Percentiles rank a stretch among this genome's conserved stretches.
Evolutionary conservation across 2,329 filamentous ascomycete species (phyloP).

Genomic region (Pyrenophora seminiperda): DNA sequence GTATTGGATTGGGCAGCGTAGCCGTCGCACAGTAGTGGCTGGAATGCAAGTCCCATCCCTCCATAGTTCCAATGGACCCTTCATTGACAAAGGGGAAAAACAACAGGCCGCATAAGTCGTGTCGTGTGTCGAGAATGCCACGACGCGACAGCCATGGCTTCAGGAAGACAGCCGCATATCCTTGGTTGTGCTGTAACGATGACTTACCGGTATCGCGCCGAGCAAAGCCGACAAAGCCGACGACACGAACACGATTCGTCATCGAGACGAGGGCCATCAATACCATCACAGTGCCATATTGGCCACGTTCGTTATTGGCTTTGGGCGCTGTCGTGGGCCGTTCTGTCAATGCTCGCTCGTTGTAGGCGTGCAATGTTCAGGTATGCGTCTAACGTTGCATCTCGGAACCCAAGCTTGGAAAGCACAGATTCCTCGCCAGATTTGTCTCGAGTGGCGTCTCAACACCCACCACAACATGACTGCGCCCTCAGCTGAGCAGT

Average conservation of each 20-base stretch:
- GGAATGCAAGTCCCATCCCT: conserved; percentile 41
- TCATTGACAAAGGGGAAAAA: conserved; percentile 23
- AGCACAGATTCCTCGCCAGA: conserved; percentile 11
- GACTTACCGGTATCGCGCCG: conserved; percentile 19
- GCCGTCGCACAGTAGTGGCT: conserved; percentile 35
- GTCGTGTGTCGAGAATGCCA: conserved; percentile 15
- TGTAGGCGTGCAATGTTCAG: conserved; percentile 13
- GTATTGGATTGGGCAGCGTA: conserved; percentile 28
- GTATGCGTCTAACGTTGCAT: conserved; percentile 31
- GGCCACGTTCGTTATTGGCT: background rate
- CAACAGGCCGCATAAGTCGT: conserved; percentile 22
- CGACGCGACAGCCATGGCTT: conserved; percentile 4
- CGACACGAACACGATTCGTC: background rate
- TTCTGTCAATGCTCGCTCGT: conserved; percentile 8
- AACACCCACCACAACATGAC: conserved; percentile 25
- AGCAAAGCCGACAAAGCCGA: background rate
- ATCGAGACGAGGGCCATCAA: background rate
- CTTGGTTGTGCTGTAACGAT: conserved; percentile 8
- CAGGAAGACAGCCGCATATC: conserved; percentile 5
- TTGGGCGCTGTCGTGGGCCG: conserved; percentile 5
- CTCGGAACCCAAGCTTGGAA: conserved; percentile 15
- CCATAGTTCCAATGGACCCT: conserved; percentile 14
- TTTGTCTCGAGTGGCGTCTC: conserved; percentile 24
- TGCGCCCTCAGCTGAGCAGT: conserved; percentile 18
- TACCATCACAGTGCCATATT: too few species aligned